Evolutionary conservation across 2,329 filamentous ascomycete genomes (phyloP).

Genomic region (Penicillium palitans): DNA sequence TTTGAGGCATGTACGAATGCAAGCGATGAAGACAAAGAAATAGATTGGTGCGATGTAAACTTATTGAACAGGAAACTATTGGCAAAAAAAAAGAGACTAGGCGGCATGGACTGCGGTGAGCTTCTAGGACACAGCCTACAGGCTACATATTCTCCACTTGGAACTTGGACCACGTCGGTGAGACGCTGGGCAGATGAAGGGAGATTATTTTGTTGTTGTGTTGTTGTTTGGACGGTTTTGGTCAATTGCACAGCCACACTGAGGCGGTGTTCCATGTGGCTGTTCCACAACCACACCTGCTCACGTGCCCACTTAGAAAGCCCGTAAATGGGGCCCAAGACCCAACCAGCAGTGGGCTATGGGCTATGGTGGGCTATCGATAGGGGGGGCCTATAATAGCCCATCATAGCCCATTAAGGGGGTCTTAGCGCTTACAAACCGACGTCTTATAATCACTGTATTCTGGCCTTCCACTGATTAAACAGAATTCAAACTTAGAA

Average conservation of each 20-base stretch:
- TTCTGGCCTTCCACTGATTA: too few relatives aligned
- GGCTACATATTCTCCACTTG: conserved; percentile 7
- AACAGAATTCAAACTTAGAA: too few relatives aligned
- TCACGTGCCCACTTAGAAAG: too few relatives aligned
- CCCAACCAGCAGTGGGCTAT: too few relatives aligned
- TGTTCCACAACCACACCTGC: neutral
- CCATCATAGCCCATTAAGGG: too few relatives aligned
- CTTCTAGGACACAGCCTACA: conserved; percentile 5
- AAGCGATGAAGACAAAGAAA: neutral
- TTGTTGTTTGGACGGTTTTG: neutral
- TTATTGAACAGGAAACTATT: neutral
- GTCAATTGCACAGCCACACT: neutral
- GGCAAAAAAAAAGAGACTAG: conserved; percentile 2
- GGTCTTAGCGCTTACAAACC: too few relatives aligned
- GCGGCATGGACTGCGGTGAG: conserved; percentile 12
- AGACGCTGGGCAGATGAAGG: neutral
- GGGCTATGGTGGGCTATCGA: too few relatives aligned
- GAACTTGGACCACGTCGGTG: neutral
- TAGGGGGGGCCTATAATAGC: too few relatives aligned
- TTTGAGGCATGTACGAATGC: conserved; percentile 59
- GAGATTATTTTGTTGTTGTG: neutral
- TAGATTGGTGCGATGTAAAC: neutral
- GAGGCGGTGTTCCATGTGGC: neutral
- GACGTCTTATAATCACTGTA: too few relatives aligned
- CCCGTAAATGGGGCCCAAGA: too few relatives aligned